A percentile compares a stretch with the other conserved stretches of the same genome.
Evolutionary conservation across 2,329 filamentous ascomycete genomes (phyloP).

Genomic region (Metarhizium brunneum): DNA sequence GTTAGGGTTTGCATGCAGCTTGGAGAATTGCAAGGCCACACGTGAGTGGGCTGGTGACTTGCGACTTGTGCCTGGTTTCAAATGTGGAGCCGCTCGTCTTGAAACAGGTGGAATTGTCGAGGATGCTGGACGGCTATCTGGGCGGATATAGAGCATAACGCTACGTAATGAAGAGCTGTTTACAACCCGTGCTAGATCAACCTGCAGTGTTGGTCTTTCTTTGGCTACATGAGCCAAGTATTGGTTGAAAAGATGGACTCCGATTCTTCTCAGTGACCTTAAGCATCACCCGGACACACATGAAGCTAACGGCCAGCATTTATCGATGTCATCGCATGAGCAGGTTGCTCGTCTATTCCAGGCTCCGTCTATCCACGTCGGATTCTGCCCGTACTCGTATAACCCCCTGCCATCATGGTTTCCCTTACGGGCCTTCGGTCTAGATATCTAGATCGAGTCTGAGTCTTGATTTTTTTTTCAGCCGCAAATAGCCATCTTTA

Average conservation of each 20-base stretch:
- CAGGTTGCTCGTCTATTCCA: conserved; percentile 13
- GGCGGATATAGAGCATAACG: too few species aligned
- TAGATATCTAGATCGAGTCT: neutral
- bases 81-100: neutral
- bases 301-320: neutral
- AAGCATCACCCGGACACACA: neutral
- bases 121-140: too few species aligned
- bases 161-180: too few species aligned
- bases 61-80: neutral
- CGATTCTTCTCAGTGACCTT: neutral
- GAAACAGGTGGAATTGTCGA: too few species aligned
- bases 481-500: neutral
- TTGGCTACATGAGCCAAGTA: too few species aligned
- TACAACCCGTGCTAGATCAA: too few species aligned
- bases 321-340: conserved; percentile 1
- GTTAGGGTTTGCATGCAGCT: conserved; percentile 26
- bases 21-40: neutral
- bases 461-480: neutral
- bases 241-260: neutral
- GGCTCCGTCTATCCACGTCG: conserved; percentile 1
- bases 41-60: conserved; percentile 1
- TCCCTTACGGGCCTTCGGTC: neutral
- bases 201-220: too few species aligned
- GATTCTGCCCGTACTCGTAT: neutral
- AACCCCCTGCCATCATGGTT: neutral